A percentile compares a stretch with the other conserved stretches of the same genome.
phyloP scores from a whole-genome alignment of 2,329 filamentous ascomycete genomes.

The Zopfia rhizophila region DNA sequence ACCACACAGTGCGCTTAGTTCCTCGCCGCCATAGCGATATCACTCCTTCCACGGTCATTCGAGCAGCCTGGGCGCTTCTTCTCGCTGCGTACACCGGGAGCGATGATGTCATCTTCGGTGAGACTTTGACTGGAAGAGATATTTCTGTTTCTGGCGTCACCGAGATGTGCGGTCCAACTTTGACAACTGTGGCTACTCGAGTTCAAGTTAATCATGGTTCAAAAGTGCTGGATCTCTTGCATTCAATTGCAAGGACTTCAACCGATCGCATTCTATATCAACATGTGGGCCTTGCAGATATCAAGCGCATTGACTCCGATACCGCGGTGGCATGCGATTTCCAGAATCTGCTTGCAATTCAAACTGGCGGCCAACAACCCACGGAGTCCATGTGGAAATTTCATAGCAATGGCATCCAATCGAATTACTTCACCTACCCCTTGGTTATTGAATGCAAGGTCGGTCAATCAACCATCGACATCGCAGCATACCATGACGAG shows the following conservation, averaged over 20 bases:
- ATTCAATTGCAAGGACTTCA: constrained; percentile 28
- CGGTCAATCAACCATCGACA: constrained; percentile 27
- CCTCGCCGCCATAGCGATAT: constrained; percentile 38
- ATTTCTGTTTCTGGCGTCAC: constrained; percentile 44
- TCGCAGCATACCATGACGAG: constrained; percentile 40
- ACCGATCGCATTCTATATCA: constrained; percentile 48
- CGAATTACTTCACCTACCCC: constrained; percentile 48
- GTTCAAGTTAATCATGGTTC: constrained; percentile 37
- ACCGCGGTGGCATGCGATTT: constrained; percentile 67
- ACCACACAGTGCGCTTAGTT: constrained; percentile 36
- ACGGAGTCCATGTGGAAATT: constrained; percentile 40
- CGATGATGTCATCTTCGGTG: constrained; percentile 47
- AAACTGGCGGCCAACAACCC: constrained; percentile 46
- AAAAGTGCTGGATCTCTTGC: constrained; percentile 38
- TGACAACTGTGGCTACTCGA: constrained; percentile 53
- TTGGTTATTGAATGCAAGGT: constrained; percentile 44
- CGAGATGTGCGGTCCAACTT: constrained; percentile 49
- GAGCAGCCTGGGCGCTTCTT: constrained; percentile 46
- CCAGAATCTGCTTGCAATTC: constrained; percentile 65
- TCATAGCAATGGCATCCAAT: constrained; percentile 37
- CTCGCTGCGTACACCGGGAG: constrained; percentile 36
- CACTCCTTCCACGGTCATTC: constrained; percentile 42
- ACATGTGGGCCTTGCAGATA: constrained; percentile 51
- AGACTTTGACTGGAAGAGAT: constrained; percentile 50
- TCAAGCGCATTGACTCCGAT: constrained; percentile 59